Evolutionary conservation across 108 stramenopile genomes (phyloP).

Genomic region (Chaetoceros tenuissimus): DNA sequence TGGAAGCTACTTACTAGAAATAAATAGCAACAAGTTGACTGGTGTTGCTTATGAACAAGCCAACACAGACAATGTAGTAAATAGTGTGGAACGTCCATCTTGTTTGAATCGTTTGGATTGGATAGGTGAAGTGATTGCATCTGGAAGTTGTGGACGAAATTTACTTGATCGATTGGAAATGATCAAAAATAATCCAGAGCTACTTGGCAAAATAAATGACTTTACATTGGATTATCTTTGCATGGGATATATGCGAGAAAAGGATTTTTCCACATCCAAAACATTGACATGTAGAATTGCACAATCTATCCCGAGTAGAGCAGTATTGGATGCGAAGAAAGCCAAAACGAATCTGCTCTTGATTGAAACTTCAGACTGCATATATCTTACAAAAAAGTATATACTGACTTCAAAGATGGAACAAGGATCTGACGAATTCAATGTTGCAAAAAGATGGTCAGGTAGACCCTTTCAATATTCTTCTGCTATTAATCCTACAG

Average conservation of each 20-base stretch:
- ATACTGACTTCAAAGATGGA: no score
- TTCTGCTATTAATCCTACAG: constrained; percentile 46
- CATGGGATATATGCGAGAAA: constrained; percentile 1
- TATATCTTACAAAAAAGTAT: constrained; percentile 13
- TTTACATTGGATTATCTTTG: constrained; percentile 28
- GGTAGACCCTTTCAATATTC: constrained; percentile 64
- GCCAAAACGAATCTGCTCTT: constrained; percentile 11
- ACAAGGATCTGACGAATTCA: not conserved
- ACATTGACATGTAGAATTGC: constrained; percentile 41
- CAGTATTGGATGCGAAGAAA: constrained; percentile 21
- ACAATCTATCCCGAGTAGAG: constrained; percentile 30
- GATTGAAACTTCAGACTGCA: constrained; percentile 21
- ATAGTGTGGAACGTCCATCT: constrained; percentile 21
- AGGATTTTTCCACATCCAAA: constrained; percentile 31
- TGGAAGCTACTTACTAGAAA: constrained; percentile 25
- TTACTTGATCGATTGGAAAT: not conserved
- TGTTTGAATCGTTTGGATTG: constrained; percentile 36
- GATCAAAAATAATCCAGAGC: not conserved
- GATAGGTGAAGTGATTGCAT: constrained; percentile 30
- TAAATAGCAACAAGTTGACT: constrained; percentile 12
- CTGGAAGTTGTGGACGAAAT: constrained; percentile 9
- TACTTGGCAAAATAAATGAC: not conserved
- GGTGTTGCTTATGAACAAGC: constrained; percentile 9
- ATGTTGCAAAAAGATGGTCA: constrained; percentile 27
- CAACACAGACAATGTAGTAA: no score